These are phyloP conservation scores for Pseudocercospora fuligena DNA, from an alignment of 2,329 filamentous ascomycete species.

Conservation along the genomic window DNA sequence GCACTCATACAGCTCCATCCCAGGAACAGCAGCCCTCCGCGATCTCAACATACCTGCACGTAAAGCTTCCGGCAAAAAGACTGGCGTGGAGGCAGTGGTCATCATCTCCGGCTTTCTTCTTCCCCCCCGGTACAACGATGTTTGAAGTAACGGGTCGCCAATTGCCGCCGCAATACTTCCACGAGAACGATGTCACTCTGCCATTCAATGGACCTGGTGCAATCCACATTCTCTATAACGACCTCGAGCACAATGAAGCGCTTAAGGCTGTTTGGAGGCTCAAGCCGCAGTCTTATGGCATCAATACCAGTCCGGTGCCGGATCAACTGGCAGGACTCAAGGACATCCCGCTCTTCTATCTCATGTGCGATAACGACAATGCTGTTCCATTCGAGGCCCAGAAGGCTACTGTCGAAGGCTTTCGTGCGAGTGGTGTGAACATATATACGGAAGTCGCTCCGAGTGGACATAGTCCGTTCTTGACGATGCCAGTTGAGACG, in stretches of 20 bases:
- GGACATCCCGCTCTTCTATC: slow-evolving; percentile 13
- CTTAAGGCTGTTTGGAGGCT: slow-evolving; percentile 20
- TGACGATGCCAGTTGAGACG: slow-evolving; percentile 17
- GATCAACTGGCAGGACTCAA: slow-evolving; percentile 15
- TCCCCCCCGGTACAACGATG: slow-evolving; percentile 7
- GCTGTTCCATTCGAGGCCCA: slow-evolving; percentile 17
- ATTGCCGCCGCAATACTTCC: slow-evolving; percentile 18
- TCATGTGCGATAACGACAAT: slow-evolving; percentile 19
- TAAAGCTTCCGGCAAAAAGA: not conserved
- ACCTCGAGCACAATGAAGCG: slow-evolving; percentile 18
- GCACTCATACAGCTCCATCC: slow-evolving; percentile 19
- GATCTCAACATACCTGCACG: slow-evolving; percentile 10
- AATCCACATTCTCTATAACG: slow-evolving; percentile 19
- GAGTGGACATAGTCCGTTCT: slow-evolving; percentile 24
- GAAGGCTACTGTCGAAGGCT: slow-evolving; percentile 10
- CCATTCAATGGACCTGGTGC: slow-evolving; percentile 22
- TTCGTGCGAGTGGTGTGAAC: slow-evolving; percentile 9
- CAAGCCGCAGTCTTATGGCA: slow-evolving; percentile 16
- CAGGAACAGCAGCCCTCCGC: slow-evolving; percentile 5
- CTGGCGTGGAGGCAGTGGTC: slow-evolving; percentile 1
- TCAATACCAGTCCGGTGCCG: slow-evolving; percentile 5
- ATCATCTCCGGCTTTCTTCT: slow-evolving; percentile 22
- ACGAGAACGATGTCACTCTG: slow-evolving; percentile 17
- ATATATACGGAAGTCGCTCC: slow-evolving; percentile 10
- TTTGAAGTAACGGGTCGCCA: slow-evolving; percentile 17